A percentile compares a stretch with the other conserved stretches of the same genome.
Conservation (phyloP, 192 early-diverging fungal genomes). For the Lobosporangium transversale region DNA sequence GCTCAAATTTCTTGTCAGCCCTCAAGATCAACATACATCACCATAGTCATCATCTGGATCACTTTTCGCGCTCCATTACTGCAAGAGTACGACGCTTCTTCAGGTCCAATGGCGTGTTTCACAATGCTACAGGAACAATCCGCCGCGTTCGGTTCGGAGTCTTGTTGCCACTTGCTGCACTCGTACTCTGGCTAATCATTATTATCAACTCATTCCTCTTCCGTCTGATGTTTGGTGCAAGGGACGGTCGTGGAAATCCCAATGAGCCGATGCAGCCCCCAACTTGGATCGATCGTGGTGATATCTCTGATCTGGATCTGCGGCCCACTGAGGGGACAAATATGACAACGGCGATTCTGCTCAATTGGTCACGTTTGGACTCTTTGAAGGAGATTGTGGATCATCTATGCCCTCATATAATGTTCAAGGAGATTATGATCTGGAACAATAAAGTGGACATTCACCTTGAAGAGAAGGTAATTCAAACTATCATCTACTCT, state of each 20-base stretch:
- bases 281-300: slow-evolving; percentile 42
- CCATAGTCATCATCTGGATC: slow-evolving; percentile 26
- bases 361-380: slow-evolving; percentile 50
- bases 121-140: slow-evolving; percentile 16
- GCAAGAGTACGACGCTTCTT: slow-evolving; percentile 19
- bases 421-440: slow-evolving; percentile 65
- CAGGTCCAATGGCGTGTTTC: slow-evolving; percentile 18
- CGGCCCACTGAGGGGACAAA: slow-evolving; percentile 60
- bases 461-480: slow-evolving; percentile 58
- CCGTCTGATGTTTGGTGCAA: slow-evolving; percentile 23
- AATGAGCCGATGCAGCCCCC: slow-evolving; percentile 8
- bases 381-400: slow-evolving; percentile 58
- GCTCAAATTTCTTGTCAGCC: slow-evolving; percentile 3
- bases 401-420: slow-evolving; percentile 62
- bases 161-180: slow-evolving; percentile 7
- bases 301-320: slow-evolving; percentile 45
- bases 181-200: slow-evolving; percentile 15
- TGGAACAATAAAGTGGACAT: slow-evolving; percentile 64
- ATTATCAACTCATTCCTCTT: slow-evolving; percentile 24
- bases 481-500: too few species aligned
- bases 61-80: slow-evolving; percentile 26
- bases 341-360: slow-evolving; percentile 57
- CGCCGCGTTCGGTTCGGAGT: slow-evolving; percentile 38
- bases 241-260: neutral
- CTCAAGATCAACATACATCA: slow-evolving; percentile 33